Conservation (phyloP, 1,284 basidiomycete species). For the Neolentinus lepideus region DNA sequence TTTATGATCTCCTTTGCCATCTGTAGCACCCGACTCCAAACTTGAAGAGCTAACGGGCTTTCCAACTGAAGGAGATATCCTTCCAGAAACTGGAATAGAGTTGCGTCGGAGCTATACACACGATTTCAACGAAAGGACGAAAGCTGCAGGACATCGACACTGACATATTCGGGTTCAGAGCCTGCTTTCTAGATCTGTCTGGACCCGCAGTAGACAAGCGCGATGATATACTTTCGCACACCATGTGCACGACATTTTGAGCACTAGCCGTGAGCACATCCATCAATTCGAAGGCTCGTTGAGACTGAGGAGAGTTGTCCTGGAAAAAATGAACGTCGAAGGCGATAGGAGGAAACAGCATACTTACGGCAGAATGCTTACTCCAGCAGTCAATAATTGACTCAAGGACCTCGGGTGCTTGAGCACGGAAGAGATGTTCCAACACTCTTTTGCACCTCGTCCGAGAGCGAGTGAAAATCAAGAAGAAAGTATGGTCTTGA, state of each 20-base stretch:
- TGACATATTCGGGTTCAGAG: conserved; percentile 63
- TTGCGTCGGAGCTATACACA: conserved; percentile 48
- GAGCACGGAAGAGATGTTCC: conserved; percentile 80
- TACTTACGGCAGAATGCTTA: conserved; percentile 40
- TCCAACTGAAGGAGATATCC: conserved; percentile 83
- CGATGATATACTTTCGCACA: conserved; percentile 76
- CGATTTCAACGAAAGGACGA: conserved; percentile 4
- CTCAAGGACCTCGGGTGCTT: conserved; percentile 78
- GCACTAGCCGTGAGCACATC: conserved; percentile 82
- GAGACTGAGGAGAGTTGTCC: conserved; percentile 33
- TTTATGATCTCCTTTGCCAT: conserved; percentile 76
- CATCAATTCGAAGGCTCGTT: conserved; percentile 73
- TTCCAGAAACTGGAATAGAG: conserved; percentile 82
- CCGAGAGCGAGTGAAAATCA: conserved; percentile 62
- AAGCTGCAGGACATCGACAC: conserved; percentile 16
- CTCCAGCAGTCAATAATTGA: conserved; percentile 78
- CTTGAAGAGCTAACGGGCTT: conserved; percentile 84
- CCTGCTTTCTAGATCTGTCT: conserved; percentile 50
- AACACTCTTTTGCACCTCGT: conserved; percentile 69
- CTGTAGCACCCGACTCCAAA: conserved; percentile 79
- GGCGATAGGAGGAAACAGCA: conserved; percentile 4
- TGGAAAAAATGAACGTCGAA: conserved; percentile 11
- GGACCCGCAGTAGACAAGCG: conserved; percentile 40
- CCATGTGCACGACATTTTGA: conserved; percentile 84
- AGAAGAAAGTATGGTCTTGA: conserved; percentile 55